phyloP scores from a whole-genome alignment of 2,329 filamentous ascomycete species.

The Blumeria graminis region DNA sequence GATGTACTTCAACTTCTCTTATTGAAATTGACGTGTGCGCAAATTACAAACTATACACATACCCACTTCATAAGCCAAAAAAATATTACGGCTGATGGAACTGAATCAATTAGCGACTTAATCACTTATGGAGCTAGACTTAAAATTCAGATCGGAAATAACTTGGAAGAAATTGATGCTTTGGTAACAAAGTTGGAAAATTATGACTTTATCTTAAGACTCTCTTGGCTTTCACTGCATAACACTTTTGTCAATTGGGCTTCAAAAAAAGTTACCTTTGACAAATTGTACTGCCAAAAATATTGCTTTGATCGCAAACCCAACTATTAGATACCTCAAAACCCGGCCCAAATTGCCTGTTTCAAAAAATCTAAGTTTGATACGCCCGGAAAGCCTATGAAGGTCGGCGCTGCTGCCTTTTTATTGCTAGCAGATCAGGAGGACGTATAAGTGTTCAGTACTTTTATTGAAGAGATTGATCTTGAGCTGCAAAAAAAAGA shows the following conservation, averaged over 20 bases:
- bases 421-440: no score
- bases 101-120: background rate
- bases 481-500: no score
- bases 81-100: background rate
- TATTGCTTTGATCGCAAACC: background rate
- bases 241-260: background rate
- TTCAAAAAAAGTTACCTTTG: background rate
- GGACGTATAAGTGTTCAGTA: no score
- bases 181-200: background rate
- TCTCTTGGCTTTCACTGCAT: background rate
- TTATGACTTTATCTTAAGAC: background rate
- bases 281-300: background rate
- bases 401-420: no score
- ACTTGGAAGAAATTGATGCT: background rate
- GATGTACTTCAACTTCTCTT: background rate
- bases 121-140: background rate
- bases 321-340: background rate
- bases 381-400: no score
- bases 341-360: background rate
- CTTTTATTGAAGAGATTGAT: no score
- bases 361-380: no score
- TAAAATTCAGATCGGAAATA: background rate
- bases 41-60: background rate
- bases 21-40: background rate
- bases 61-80: background rate